Evolutionary conservation across 805 yeast genomes (phyloP), one percentile per base, ranked within the genome.

Genomic region (Citeromyces nyonsensis): DNA sequence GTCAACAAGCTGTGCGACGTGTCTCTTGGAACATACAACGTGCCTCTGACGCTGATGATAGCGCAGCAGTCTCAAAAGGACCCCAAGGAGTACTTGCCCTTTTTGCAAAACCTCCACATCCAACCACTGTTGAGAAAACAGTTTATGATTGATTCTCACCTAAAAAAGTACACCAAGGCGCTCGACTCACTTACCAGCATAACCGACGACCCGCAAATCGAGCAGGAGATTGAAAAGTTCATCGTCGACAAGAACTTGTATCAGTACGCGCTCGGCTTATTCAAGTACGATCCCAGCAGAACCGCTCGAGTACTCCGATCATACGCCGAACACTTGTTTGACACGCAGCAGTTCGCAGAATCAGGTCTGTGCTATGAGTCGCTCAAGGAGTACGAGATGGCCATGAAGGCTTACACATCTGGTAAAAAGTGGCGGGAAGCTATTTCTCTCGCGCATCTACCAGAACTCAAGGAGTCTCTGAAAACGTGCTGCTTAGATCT

Each of bases 51-150:
- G 0, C 63, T 91, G 36, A 63, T 68, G 9, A 75, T 91, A 37
- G 98, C 98, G 0, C 97, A 93, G 50, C 91, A 85, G 47, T 85
- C 96, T 1, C 97, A 88, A 53, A 86, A 79, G 63, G 99, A 91
- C 56, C 99, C 99, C 15, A 84, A 86, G 46, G 99, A 91, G 53
- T 91, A 91, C 44, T 58, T 91, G 33, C 95, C 98, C 33, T 91
- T 91, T 52, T 63, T 91, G 41, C 94, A 84, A 46, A 66, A 73
- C 31, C 59, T 91, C 34, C 78, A 82, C 41, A 69, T 68, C 27
- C 81, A 78, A 51, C 57, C 69, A 1, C 75, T 69, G 5, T 52
- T 73, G 35, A 69, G 94, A 38, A 71, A 75, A 41, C 66, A 69
- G 46, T 86, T 82, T 47, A 52, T 73, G 47, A 80, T 91, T 42